A percentile compares a stretch with the other conserved stretches of the same genome.
Evolutionary conservation across 768 basidiomycete species (phyloP).

Genomic region (Suillus clintonianus): DNA sequence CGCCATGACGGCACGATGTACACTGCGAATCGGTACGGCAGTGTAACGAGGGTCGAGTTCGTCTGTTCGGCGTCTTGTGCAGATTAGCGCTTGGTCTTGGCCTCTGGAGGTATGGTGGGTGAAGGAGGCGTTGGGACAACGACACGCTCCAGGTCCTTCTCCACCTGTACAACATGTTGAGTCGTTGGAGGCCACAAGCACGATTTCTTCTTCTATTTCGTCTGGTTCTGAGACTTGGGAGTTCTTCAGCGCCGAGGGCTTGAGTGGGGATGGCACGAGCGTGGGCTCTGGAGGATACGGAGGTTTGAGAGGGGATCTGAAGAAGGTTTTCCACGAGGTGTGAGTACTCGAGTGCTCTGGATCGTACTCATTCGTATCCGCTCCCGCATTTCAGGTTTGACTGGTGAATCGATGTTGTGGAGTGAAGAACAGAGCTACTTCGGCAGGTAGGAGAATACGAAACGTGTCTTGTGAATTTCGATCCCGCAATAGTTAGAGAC

Average conservation of each 20-base stretch:
- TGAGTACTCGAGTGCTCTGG: constrained; percentile 67
- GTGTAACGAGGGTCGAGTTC: constrained; percentile 55
- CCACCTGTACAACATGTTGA: too few relatives aligned
- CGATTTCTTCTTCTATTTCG: too few relatives aligned
- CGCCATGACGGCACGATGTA: constrained; percentile 57
- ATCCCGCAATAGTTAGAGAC: constrained; percentile 66
- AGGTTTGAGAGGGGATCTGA: too few relatives aligned
- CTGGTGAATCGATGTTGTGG: constrained; percentile 51
- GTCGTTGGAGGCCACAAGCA: too few relatives aligned
- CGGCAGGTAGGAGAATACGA: too few relatives aligned
- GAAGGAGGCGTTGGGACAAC: too few relatives aligned
- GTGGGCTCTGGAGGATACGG: too few relatives aligned
- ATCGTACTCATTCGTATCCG: constrained; percentile 68
- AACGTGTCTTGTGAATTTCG: constrained; percentile 68
- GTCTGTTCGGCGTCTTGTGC: constrained; percentile 24
- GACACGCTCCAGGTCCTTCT: too few relatives aligned
- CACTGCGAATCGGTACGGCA: constrained; percentile 69
- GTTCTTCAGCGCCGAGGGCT: too few relatives aligned
- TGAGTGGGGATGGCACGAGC: too few relatives aligned
- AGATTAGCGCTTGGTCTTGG: background rate
- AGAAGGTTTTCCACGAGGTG: constrained; percentile 44
- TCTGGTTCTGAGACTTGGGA: too few relatives aligned
- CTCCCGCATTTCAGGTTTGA: constrained; percentile 16
- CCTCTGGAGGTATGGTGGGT: too few relatives aligned
- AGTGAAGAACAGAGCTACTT: constrained; percentile 62